Evolutionary conservation across 208 protist genomes (phyloP), one percentile per base, ranked within the genome.

Genomic region (Acanthamoeba healyi): DNA sequence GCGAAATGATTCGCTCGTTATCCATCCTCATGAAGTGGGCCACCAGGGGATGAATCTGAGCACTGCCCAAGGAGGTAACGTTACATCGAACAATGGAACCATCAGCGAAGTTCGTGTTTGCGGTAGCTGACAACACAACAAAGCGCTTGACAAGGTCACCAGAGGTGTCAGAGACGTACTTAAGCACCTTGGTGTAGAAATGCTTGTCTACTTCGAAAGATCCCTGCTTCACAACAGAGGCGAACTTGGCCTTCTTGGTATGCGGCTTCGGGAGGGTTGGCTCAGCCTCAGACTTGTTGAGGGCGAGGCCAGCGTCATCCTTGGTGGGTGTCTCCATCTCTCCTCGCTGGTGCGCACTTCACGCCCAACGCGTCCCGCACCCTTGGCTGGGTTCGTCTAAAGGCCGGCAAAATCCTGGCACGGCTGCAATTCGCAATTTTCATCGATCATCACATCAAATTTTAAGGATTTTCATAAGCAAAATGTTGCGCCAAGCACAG

Each of bases 101-200:
- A n/a, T n/a, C 61, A 70, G 6, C 61, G 61, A 26, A 70, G 9
- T 26, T 29, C 14, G 14, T 34, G 7, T 26, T 70, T 70, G 61
- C 61, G n/a, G 14, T 7, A 7, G 26, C 14, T 36, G n/a, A 70
- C 14, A 7, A 36, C 29, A 12, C 19, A 38, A 61, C 14, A 7
- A 32, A 87, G 29, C 34, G n/a, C n/a, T n/a, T n/a, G n/a, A n/a
- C 9, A 61, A 63, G 65, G 44, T 38, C 49, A 93, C 26, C 49
- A 34, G 61, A 12, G 26, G 10, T 74, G 65, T 74, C n/a, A 38
- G 17, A 12, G 17, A 58, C 63, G 12, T 63, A 90, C 38, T 96
- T 96, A 40, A 96, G 90, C 26, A 94, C 91, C 65, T 94, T 94
- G 72, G 61, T 81, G 90, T 96, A 96, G 92, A 96, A 96, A 56